These are phyloP conservation scores for Phialemonium atrogriseum DNA, from an alignment of 2,329 filamentous ascomycete genomes.

Conservation along the genomic window DNA sequence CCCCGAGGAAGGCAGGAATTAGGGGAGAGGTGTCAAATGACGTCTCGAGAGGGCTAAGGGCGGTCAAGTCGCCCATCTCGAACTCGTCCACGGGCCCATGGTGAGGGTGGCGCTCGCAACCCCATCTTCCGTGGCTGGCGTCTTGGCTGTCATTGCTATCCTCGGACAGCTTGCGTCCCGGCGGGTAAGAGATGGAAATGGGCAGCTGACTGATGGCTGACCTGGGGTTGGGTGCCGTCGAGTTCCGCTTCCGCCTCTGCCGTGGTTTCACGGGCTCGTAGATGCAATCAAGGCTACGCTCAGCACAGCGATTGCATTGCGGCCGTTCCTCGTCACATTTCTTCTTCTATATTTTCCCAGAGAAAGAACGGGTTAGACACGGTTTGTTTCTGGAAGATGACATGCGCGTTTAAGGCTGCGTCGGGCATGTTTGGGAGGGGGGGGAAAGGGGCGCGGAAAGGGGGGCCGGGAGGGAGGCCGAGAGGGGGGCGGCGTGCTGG, in stretches of 20 bases:
- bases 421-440: too few relatives aligned
- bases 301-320: slow-evolving; percentile 40
- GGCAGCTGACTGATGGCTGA: neutral
- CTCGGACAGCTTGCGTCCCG: slow-evolving; percentile 11
- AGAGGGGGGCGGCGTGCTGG: neutral
- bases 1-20: slow-evolving; percentile 6
- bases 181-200: too few relatives aligned
- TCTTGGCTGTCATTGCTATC: slow-evolving; percentile 10
- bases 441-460: too few relatives aligned
- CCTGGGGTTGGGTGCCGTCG: slow-evolving; percentile 12
- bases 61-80: slow-evolving; percentile 6
- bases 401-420: too few relatives aligned
- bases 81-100: slow-evolving; percentile 3
- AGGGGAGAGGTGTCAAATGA: slow-evolving; percentile 6
- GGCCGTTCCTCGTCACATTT: slow-evolving; percentile 48
- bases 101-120: slow-evolving; percentile 2
- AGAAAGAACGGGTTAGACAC: neutral
- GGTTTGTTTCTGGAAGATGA: too few relatives aligned
- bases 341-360: slow-evolving; percentile 38
- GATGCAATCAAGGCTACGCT: slow-evolving; percentile 37
- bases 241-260: slow-evolving; percentile 30
- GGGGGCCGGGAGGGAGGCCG: neutral
- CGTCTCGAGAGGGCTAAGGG: slow-evolving; percentile 9
- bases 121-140: slow-evolving; percentile 2
- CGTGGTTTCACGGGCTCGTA: slow-evolving; percentile 40